Conservation (phyloP, 2,329 filamentous ascomycete genomes). For the Pseudocercospora fijiensis region DNA sequence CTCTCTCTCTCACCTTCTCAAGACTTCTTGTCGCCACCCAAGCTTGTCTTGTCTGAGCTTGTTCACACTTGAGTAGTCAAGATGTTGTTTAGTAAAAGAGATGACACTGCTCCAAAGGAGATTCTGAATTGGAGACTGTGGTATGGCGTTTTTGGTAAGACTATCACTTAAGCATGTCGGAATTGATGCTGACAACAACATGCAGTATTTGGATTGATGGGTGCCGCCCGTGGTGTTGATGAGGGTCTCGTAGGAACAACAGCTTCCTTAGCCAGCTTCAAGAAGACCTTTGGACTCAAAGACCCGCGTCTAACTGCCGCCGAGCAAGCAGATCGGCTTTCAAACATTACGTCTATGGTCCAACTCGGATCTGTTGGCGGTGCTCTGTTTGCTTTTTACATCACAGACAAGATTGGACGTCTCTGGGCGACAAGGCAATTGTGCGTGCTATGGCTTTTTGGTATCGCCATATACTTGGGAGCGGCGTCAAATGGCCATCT, state of each 20-base stretch:
- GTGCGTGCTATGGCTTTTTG: constrained; percentile 32
- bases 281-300: constrained; percentile 57
- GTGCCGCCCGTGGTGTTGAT: constrained; percentile 74
- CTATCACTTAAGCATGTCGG: background rate
- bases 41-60: constrained; percentile 14
- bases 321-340: constrained; percentile 60
- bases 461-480: constrained; percentile 46
- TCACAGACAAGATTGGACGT: constrained; percentile 37
- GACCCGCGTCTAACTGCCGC: constrained; percentile 49
- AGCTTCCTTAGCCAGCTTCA: constrained; percentile 64
- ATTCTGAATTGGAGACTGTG: constrained; percentile 76
- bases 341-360: constrained; percentile 79
- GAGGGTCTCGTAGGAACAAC: constrained; percentile 66
- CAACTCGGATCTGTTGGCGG: constrained; percentile 74
- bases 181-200: background rate
- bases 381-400: constrained; percentile 56
- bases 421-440: constrained; percentile 35
- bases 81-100: constrained; percentile 34
- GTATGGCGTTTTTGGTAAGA: constrained; percentile 63
- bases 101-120: constrained; percentile 62
- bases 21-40: background rate
- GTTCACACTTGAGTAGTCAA: constrained; percentile 16
- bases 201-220: constrained; percentile 55
- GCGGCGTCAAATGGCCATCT: constrained; percentile 41
- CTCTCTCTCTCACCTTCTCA: background rate